Evolutionary conservation across 208 protist genomes (phyloP).

Genomic region (Leishmania guyanensis): DNA sequence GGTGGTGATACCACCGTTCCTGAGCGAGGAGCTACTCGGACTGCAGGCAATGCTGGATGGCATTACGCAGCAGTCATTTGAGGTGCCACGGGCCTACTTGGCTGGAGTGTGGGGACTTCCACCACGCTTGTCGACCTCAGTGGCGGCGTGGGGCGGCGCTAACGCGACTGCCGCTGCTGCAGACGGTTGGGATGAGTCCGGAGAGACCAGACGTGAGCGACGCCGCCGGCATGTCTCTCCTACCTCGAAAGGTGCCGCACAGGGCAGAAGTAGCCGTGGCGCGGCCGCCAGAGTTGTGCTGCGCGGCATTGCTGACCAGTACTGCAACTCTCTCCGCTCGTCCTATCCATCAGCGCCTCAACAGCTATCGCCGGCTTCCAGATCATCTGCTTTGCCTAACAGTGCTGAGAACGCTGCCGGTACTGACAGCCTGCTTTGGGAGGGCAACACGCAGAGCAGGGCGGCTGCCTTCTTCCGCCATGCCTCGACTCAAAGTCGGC

Average conservation of each 20-base stretch:
- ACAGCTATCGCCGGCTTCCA: slow-evolving; percentile 6
- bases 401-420: neutral
- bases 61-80: slow-evolving; percentile 78
- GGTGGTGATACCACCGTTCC: slow-evolving; percentile 68
- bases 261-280: neutral
- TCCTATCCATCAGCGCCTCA: slow-evolving; percentile 19
- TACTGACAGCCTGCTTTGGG: neutral
- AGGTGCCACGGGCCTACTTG: slow-evolving; percentile 20
- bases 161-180: neutral
- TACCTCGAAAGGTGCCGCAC: neutral
- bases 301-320: slow-evolving; percentile 20
- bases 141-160: slow-evolving; percentile 7
- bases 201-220: neutral
- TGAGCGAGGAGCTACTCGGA: slow-evolving; percentile 71
- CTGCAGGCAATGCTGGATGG: slow-evolving; percentile 66
- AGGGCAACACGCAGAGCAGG: neutral
- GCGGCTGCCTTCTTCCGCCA: neutral
- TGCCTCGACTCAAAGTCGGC: neutral
- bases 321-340: slow-evolving; percentile 29
- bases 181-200: neutral
- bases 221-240: slow-evolving; percentile 2
- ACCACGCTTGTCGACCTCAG: neutral
- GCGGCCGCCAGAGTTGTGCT: slow-evolving; percentile 1
- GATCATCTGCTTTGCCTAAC: neutral
- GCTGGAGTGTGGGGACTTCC: slow-evolving; percentile 19